Evolutionary conservation across 495 filamentous ascomycete genomes (phyloP), one percentile per base, ranked within the genome.

Genomic region (Neurospora sp.): DNA sequence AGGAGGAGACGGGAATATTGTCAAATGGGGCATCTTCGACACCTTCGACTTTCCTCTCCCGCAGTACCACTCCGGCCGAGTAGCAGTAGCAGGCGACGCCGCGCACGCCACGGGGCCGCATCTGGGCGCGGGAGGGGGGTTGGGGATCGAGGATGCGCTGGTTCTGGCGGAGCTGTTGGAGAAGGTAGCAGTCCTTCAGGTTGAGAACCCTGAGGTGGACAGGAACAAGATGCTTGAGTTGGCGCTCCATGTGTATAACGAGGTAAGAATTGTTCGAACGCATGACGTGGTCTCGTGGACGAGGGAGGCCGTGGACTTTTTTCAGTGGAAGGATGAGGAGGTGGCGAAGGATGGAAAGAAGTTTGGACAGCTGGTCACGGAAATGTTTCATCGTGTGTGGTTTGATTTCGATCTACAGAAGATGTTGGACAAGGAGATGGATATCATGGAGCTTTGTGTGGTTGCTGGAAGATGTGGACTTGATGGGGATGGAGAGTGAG

Each of bases 11-110:
- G 54, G 54, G 69, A 77, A 35, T 35, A 35, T 88, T 69, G 85
- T 88, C 72, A 86, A 86, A 72, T 89, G 87, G 87, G 87, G 78
- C 0, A 81, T 90, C 7, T 90, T 89, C 71, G 88, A 90, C 72
- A 83, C 82, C 76, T 76, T 72, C 2, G 82, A 86, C 5, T 72
- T 82, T 18, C 87, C 86, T 1, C 82, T 81, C 0, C 78, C 81
- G 6, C 41, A 69, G 2, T 90, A 87, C 72, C 31, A 74, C 23
- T 69, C 69, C 1, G 86, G 84, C 0, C 74, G 79, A 16, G 76
- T 88, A 1, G 85, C 83, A 46, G 62, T 89, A 31, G 85, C 86
- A 0, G 87, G 87, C 0, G 86, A 89, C 59, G 84, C 82, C 9
- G 82, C 82, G 1, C 81, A 82, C 20, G 81, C 84, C 9, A 74